phyloP scores from a whole-genome alignment of 768 basidiomycete genomes.

The Crepidotus variabilis region DNA sequence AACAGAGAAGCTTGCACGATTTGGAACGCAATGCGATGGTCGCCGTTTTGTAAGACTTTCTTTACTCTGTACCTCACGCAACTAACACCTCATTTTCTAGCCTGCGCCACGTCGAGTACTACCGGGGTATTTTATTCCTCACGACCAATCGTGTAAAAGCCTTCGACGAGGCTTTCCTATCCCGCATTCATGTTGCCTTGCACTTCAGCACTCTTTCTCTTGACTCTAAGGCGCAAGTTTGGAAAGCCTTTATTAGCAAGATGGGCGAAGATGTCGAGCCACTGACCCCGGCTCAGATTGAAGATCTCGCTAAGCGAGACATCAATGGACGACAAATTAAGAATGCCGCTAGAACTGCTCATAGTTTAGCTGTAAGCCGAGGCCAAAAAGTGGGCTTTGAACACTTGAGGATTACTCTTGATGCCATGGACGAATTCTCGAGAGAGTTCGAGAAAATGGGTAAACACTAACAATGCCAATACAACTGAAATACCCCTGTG shows the following conservation, averaged over 20 bases:
- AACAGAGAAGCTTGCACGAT: conserved; percentile 62
- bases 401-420: conserved; percentile 55
- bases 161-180: conserved; percentile 68
- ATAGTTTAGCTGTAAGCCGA: conserved; percentile 49
- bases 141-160: conserved; percentile 55
- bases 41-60: conserved; percentile 50
- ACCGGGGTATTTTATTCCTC: conserved; percentile 53
- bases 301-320: conserved; percentile 41
- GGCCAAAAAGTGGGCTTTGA: conserved; percentile 41
- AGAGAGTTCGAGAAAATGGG: conserved; percentile 32
- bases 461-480: neutral
- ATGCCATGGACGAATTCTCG: conserved; percentile 61
- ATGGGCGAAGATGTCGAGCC: conserved; percentile 30
- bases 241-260: conserved; percentile 57
- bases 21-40: conserved; percentile 70
- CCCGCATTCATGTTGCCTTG: conserved; percentile 62
- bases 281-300: conserved; percentile 39
- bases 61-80: conserved; percentile 19
- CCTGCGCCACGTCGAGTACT: conserved; percentile 55
- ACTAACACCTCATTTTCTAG: conserved; percentile 26
- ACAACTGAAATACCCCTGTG: too few relatives aligned
- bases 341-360: conserved; percentile 65
- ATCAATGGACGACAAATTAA: conserved; percentile 69
- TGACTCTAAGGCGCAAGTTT: conserved; percentile 54
- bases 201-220: conserved; percentile 57